Percentiles rank a stretch among this genome's conserved stretches.
Evolutionary conservation across 768 basidiomycete genomes (phyloP).

Genomic region (Arthromyces matolae): DNA sequence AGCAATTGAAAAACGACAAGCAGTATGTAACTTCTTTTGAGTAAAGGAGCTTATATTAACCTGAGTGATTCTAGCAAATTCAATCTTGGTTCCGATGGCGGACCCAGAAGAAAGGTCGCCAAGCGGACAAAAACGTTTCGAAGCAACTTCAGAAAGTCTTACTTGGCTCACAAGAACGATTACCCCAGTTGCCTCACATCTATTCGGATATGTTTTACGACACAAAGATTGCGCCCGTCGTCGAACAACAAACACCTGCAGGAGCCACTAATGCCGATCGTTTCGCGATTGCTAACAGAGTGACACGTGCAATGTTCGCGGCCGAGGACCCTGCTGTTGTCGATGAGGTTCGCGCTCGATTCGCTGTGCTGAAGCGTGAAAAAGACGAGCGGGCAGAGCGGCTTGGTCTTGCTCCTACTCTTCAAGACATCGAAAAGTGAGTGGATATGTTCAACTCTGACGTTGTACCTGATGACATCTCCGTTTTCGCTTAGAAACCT

Average conservation of each 20-base stretch:
- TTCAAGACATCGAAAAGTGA: neutral
- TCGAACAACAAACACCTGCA: neutral
- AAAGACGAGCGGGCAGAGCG: neutral
- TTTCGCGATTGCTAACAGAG: neutral
- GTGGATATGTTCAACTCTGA: too few relatives aligned
- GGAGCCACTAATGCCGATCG: neutral
- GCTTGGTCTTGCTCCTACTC: neutral
- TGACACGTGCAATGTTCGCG: neutral
- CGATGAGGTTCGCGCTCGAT: neutral
- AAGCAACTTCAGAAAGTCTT: neutral
- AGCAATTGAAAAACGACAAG: neutral
- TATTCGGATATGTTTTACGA: slow-evolving; percentile 4
- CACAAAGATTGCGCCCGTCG: neutral
- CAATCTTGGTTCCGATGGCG: slow-evolving; percentile 3
- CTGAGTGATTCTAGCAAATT: neutral
- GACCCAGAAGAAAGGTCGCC: neutral
- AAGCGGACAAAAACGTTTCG: neutral
- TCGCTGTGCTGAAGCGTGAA: neutral
- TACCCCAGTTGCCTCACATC: neutral
- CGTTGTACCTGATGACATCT: too few relatives aligned
- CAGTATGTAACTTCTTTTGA: neutral
- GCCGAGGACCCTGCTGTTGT: neutral
- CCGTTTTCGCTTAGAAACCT: neutral
- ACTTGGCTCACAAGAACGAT: neutral
- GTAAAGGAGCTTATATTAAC: neutral